Evolutionary conservation across 176 grass and related monocot genomes (phyloP), one percentile per base, ranked within the genome.

Genomic region (Raddia distichophylla): DNA sequence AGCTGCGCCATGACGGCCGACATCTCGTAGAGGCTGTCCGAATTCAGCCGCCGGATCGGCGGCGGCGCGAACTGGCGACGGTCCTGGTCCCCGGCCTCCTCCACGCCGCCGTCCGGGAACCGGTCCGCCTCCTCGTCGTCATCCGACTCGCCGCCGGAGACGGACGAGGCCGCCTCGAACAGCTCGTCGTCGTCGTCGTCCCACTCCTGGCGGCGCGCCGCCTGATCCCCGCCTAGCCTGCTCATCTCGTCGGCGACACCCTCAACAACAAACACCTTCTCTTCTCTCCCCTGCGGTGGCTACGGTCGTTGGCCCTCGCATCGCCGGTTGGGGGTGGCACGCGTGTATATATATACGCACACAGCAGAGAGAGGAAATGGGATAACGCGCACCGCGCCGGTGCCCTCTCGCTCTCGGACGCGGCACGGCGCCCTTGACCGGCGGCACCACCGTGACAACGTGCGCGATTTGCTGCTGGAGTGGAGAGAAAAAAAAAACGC

Each of bases 1-100:
- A 92, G 89, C 19, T 94, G 74, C 27, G 74, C 80, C 48, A 83
- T 76, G 62, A 97, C 83, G 75, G 87, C 86, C 37, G 94, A 86
- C 40, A 90, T 84, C 73, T 90, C 82, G 89, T 93, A 90, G 76
- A 80, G 77, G 84, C 85, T 82, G 52, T 82, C 73, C 34, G 90
- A 96, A 56, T 86, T 88, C 82, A 82, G 43, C 78, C 81, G 14
- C 60, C 79, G 61, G 12, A 83, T 76, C 76, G 84, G 81, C 48
- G 10, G 40, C 78, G 74, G 67, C 73, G 63, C 88, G 73, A 71
- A 67, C 66, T 12, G 46, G 55, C 86, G 51, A 58, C 44, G 64
- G 15, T 62, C 50, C 42, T 65, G 76, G 3, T 1, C 35, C 4
- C 37, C 61, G 2, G 11, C 44, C 19, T 72, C 87, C 75, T 71